phyloP scores from a whole-genome alignment of 202 grass and related monocot species.

The Eragrostis tef region DNA sequence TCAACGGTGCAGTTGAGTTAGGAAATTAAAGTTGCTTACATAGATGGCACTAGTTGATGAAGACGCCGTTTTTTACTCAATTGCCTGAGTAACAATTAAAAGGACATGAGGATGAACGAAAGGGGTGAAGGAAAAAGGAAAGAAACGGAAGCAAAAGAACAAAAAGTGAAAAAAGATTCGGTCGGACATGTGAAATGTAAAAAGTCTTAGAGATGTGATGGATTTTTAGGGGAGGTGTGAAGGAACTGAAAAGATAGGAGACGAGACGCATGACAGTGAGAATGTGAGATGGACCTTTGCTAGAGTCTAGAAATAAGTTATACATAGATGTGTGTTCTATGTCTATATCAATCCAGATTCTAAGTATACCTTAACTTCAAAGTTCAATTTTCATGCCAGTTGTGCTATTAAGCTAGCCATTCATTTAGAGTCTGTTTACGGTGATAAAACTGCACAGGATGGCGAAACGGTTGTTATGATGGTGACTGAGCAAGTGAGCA shows the following conservation, averaged over 20 bases:
- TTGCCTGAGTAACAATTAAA: background rate
- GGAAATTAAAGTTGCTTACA: conserved; percentile 17
- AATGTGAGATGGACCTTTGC: background rate
- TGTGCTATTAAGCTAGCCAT: no score
- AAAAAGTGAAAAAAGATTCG: conserved; percentile 32
- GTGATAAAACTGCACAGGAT: no score
- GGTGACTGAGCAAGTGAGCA: no score
- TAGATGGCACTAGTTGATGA: conserved; percentile 17
- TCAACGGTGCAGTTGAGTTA: conserved; percentile 37
- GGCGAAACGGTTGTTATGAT: no score
- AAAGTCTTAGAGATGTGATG: conserved; percentile 13
- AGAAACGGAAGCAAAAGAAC: conserved; percentile 7
- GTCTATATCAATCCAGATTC: background rate
- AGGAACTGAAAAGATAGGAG: conserved; percentile 17
- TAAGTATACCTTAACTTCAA: background rate
- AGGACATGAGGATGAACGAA: background rate
- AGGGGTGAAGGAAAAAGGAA: background rate
- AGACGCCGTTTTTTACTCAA: conserved; percentile 1
- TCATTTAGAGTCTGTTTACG: no score
- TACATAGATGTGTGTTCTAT: background rate
- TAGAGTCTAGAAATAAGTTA: background rate
- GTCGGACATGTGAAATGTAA: conserved; percentile 23
- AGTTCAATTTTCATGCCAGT: background rate
- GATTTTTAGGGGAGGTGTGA: background rate
- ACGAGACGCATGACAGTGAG: conserved; percentile 1